Percentiles rank a stretch among this genome's conserved stretches.
Conservation (phyloP, 1,139 yeast genomes). For the Hyphopichia fennica region DNA sequence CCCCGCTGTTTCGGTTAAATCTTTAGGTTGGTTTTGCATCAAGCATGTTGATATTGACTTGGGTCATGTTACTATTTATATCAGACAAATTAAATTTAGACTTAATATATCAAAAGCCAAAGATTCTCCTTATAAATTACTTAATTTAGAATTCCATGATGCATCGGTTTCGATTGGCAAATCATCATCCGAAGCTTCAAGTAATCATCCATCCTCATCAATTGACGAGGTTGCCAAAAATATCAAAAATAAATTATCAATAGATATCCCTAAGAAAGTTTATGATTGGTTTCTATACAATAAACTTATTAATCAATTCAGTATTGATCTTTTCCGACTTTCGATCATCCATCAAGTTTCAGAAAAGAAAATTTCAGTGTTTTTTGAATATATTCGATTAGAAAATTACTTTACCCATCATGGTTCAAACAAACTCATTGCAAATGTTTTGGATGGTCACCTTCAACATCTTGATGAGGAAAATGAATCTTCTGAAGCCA, state of each 20-base stretch:
- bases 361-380: conserved; percentile 16
- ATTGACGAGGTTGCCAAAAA: neutral
- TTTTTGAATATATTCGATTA: conserved; percentile 31
- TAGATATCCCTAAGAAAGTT: conserved; percentile 11
- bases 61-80: conserved; percentile 15
- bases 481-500: conserved; percentile 6
- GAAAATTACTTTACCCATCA: conserved; percentile 21
- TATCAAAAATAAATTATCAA: neutral
- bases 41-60: conserved; percentile 27
- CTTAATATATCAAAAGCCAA: conserved; percentile 25
- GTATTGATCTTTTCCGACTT: conserved; percentile 28
- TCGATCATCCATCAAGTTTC: conserved; percentile 19
- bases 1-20: conserved; percentile 34
- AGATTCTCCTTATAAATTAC: conserved; percentile 31
- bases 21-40: conserved; percentile 39
- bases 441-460: conserved; percentile 32
- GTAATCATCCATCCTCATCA: neutral
- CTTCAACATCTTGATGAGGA: conserved; percentile 21
- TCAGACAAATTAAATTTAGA: conserved; percentile 24
- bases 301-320: conserved; percentile 30
- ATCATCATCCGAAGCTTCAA: neutral
- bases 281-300: conserved; percentile 12
- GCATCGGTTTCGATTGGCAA: conserved; percentile 7
- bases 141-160: conserved; percentile 30
- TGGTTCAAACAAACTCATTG: conserved; percentile 20